These are phyloP conservation scores for Pestalotiopsis sp. DNA, from an alignment of 2,329 filamentous ascomycete genomes.

Conservation along the genomic window DNA sequence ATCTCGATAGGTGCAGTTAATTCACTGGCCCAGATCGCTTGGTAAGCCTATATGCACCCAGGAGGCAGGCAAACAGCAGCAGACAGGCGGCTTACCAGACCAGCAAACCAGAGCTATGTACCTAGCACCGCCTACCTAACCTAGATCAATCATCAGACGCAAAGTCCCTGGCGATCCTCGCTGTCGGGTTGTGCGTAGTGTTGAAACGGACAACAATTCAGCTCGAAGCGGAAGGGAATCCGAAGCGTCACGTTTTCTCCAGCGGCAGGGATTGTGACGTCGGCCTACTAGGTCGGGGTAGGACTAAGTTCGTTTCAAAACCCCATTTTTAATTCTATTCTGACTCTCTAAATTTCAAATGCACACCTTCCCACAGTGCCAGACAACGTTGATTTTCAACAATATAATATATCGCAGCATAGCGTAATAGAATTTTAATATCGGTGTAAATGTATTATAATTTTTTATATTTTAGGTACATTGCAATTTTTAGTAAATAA, in stretches of 20 bases:
- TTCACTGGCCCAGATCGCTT: background rate
- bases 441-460: no score
- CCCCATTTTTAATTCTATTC: background rate
- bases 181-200: background rate
- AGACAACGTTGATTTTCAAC: no score
- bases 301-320: background rate
- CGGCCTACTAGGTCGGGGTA: conserved; percentile 4
- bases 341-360: background rate
- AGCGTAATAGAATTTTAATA: no score
- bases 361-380: no score
- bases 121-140: background rate
- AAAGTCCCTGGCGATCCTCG: conserved; percentile 13
- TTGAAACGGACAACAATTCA: background rate
- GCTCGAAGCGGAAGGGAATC: conserved; percentile 2
- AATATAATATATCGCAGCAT: no score
- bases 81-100: background rate
- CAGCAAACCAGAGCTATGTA: background rate
- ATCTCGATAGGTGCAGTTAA: conserved; percentile 6
- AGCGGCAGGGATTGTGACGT: conserved; percentile 14
- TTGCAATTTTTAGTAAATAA: no score
- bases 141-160: background rate
- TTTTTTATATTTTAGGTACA: no score
- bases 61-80: background rate
- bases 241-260: conserved; percentile 6
- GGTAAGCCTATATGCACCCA: background rate